Base-by-base conservation (phyloP, 2,329 filamentous ascomycete species). In the Hansfordia pulvinata region DNA sequence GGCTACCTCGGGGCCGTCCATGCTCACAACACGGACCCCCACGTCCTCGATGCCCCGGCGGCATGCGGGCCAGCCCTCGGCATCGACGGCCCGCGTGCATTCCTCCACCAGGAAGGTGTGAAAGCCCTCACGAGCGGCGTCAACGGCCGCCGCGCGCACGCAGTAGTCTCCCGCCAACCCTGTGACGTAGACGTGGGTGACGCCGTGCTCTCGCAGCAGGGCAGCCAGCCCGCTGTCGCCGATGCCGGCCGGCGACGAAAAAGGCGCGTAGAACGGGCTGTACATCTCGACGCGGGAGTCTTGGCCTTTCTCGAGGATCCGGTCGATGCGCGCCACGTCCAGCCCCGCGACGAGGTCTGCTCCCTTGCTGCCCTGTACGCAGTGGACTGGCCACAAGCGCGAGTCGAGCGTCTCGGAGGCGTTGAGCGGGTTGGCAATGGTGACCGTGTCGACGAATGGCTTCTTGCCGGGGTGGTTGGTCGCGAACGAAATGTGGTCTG, bases 131-230 rank as follows among this genome's bases (percentile, higher is more conserved):
- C 64, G 68, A 3, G 54, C 62, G 1, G 86, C 76, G 60, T 94
- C 81, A 26, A 84, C 53, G 0, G 86, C 88, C 10, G 85, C 93
- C 35, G 56, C 67, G 46, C 73, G 77, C 29, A 96, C 86, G 49
- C 90, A 98, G 50, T 81, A 93, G 52, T 96, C 90, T 11, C 73
- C 76, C 4, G 90, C 88, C 29, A 98, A 47, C 0, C 90, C 90
- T 2, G 83, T 84, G 13, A 90, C 70, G 48, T 76, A 94, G 5
- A 94, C 81, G 48, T 92, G 69, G 5, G 80, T 84, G 16, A 93
- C 58, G 1, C 54, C 58, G 10, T 56, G 57, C 3, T 58, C 59
- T 27, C 50, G 62, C 38, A 98, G 49, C 25, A 60, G 44, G 2
- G 44, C 54, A 2, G 63, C 65, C 15, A 96, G 57, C 10, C 75